Conservation (phyloP, 192 early-diverging fungal genomes). For the Chytriomyces hyalinus region DNA sequence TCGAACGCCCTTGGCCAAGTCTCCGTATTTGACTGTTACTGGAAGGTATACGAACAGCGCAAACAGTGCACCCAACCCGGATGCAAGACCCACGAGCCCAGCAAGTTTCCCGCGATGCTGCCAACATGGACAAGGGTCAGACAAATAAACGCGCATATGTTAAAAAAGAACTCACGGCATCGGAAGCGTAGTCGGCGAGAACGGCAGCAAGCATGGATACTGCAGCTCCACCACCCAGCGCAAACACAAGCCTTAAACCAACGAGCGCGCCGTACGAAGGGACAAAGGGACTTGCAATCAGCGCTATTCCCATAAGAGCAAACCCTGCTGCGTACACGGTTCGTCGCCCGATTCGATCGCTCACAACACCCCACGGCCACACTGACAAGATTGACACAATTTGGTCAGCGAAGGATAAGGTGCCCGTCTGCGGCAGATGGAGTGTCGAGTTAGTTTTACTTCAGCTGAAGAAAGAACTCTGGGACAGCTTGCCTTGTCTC, state of each 20-base stretch:
- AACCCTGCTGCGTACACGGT: conserved; percentile 62
- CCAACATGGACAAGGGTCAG: conserved; percentile 38
- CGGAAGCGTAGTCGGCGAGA: conserved; percentile 62
- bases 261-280: conserved; percentile 67
- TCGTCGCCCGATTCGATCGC: conserved; percentile 65
- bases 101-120: conserved; percentile 51
- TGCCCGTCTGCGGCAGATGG: conserved; percentile 47
- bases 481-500: conserved; percentile 56
- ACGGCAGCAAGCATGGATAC: conserved; percentile 74
- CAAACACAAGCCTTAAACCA: conserved; percentile 68
- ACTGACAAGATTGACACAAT: conserved; percentile 62
- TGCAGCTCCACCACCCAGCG: conserved; percentile 66
- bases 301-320: conserved; percentile 55
- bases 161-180: conserved; percentile 31
- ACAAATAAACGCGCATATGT: not conserved
- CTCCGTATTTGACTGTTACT: conserved; percentile 45
- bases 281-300: conserved; percentile 57
- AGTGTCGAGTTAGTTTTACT: conserved; percentile 28
- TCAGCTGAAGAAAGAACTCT: conserved; percentile 31
- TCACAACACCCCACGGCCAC: conserved; percentile 63
- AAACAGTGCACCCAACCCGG: conserved; percentile 67
- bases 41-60: conserved; percentile 59
- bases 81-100: conserved; percentile 64
- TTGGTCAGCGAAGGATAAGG: conserved; percentile 69
- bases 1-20: conserved; percentile 39